Evolutionary conservation across 805 yeast genomes (phyloP).

Genomic region (Ogataea wickerhamii): DNA sequence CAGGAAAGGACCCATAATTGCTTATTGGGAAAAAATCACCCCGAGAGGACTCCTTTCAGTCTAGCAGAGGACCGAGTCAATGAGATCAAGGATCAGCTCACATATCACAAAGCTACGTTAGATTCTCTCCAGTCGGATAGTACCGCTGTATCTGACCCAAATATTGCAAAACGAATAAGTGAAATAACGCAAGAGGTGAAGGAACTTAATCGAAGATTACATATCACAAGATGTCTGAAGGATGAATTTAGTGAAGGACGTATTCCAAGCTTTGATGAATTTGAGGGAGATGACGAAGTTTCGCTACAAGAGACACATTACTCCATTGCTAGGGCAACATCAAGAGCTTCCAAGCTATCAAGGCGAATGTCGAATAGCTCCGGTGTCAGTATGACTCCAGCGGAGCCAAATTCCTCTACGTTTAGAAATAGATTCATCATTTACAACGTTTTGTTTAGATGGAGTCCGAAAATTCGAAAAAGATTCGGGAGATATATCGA

Average conservation of each 20-base stretch:
- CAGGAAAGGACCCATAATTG: constrained; percentile 66
- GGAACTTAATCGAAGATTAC: constrained; percentile 31
- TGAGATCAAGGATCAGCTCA: constrained; percentile 39
- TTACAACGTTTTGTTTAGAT: constrained; percentile 69
- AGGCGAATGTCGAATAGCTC: constrained; percentile 16
- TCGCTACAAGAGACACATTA: constrained; percentile 20
- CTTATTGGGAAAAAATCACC: constrained; percentile 48
- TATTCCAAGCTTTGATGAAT: constrained; percentile 27
- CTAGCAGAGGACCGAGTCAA: constrained; percentile 39
- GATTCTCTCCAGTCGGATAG: constrained; percentile 17
- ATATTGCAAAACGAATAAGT: constrained; percentile 11
- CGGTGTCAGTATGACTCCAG: constrained; percentile 8
- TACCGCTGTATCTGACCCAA: constrained; percentile 3
- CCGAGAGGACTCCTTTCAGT: constrained; percentile 50
- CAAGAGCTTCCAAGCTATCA: constrained; percentile 15
- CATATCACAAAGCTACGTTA: constrained; percentile 24
- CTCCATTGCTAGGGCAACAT: constrained; percentile 12
- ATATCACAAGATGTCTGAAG: constrained; percentile 21
- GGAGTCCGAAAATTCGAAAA: constrained; percentile 71
- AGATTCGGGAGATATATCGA: constrained; percentile 54
- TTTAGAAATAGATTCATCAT: constrained; percentile 65
- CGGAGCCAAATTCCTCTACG: constrained; percentile 32
- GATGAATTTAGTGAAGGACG: constrained; percentile 25
- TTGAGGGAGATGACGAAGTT: constrained; percentile 18
- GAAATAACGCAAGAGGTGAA: constrained; percentile 27